Percentiles rank a stretch among this genome's conserved stretches.
Conservation (phyloP, 345 rosid genomes). For the Nasturtium officinale region DNA sequence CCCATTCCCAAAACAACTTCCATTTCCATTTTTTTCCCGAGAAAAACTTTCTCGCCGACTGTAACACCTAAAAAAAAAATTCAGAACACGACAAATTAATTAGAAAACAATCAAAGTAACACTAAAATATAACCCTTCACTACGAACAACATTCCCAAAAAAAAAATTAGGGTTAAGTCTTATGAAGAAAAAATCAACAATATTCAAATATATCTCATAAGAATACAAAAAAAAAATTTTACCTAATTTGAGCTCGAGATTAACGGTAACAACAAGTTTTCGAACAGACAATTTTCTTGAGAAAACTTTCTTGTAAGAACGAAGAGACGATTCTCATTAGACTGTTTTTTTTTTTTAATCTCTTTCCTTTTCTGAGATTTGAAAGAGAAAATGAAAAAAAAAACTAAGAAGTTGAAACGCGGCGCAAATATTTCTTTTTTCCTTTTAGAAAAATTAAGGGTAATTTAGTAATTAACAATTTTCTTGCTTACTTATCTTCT, state of each 20-base stretch:
- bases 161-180: slow-evolving; percentile 14
- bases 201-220: neutral
- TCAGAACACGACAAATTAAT: slow-evolving; percentile 37
- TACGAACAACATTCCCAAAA: neutral
- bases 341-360: too few species aligned
- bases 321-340: neutral
- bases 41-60: slow-evolving; percentile 8
- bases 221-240: neutral
- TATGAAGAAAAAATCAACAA: neutral
- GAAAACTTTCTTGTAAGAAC: slow-evolving; percentile 6
- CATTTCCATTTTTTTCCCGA: slow-evolving; percentile 34
- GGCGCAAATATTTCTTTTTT: slow-evolving; percentile 13
- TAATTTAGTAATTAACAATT: slow-evolving; percentile 3
- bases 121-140: neutral
- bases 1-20: slow-evolving; percentile 37
- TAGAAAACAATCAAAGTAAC: slow-evolving; percentile 8
- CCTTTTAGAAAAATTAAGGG: slow-evolving; percentile 16
- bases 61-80: neutral
- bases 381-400: slow-evolving; percentile 13
- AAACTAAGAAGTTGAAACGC: slow-evolving; percentile 10
- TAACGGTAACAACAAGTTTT: neutral
- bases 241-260: slow-evolving; percentile 29
- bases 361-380: slow-evolving; percentile 9
- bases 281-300: neutral
- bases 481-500: slow-evolving; percentile 22